Base-by-base conservation (phyloP, 164 flowering plant species). In the Magnolia changhungtana region DNA sequence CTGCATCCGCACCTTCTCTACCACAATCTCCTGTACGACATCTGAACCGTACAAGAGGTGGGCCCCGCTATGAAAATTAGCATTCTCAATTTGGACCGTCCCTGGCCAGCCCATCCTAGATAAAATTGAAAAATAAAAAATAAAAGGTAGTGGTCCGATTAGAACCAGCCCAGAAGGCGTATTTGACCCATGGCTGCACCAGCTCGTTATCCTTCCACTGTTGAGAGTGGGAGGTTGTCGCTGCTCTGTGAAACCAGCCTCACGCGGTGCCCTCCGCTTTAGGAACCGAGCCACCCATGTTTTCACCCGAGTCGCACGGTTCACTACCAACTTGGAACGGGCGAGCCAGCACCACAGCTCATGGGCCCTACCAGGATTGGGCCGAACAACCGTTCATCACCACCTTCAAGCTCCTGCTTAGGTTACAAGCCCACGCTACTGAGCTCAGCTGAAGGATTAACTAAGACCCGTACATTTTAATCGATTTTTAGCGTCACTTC, bases 211-310 rank as follows among this genome's bases (percentile, higher is more conserved):
- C 76, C 76, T 74, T 74, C 76, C 76, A 74, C 76, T 50, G 71
- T 21, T 61, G 55, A 74, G 50, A 74, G 70, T 8, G 61, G 76
- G 50, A 74, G 19, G 76, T 65, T 1, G 20, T 21, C 71, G 76
- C 76, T 74, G 71, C 70, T 65, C 76, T 74, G 76, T 74, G 76
- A 65, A 74, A 8, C 76, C 76, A 74, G 76, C 71, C 71, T 29
- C 19, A 29, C 50, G 71, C 71, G 16, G 71, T 68, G 4, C 71
- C 71, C 71, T 29, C 71, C 49, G 1, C 8, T 29, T 0, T 37
- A 66, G 2, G 69, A 27, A 0, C 69, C 69, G 9, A 1, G 69
- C 0, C 5, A 11, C 45, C 45, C 69, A 2, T 4, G 37, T 27
- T 31, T 66, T 66, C 69, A 27, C 37, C 69, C 11, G 13, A 13